Evolutionary conservation across 2,329 filamentous ascomycete genomes (phyloP).

Genomic region (Seiridium unicorne): DNA sequence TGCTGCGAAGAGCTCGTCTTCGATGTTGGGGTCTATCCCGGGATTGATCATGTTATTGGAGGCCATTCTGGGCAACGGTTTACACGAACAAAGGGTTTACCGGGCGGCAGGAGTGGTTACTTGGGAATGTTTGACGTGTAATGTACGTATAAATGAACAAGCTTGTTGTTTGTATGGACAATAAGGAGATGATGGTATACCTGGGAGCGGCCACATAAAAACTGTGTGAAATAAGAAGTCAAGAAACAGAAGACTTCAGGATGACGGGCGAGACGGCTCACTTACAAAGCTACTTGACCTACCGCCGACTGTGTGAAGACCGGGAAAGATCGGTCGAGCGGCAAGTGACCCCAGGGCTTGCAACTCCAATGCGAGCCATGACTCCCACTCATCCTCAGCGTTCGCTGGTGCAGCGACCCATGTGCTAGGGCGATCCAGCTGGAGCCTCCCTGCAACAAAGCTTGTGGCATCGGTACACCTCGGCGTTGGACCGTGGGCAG

Average conservation of each 20-base stretch:
- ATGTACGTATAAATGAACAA: background rate
- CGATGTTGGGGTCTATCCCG: constrained; percentile 53
- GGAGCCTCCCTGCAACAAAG: background rate
- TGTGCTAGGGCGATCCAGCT: background rate
- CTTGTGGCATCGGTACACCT: constrained; percentile 6
- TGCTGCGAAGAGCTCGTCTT: constrained; percentile 69
- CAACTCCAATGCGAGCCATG: background rate
- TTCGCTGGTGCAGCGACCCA: background rate
- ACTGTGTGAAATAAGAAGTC: background rate
- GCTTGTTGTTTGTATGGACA: background rate
- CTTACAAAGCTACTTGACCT: background rate
- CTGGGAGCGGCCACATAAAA: background rate
- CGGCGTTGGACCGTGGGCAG: background rate
- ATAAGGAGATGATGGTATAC: background rate
- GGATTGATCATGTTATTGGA: constrained; percentile 61
- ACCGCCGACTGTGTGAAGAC: constrained; percentile 8
- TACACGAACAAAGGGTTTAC: too few species aligned
- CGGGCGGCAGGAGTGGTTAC: too few species aligned
- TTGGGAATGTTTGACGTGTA: too few species aligned
- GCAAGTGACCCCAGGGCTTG: constrained; percentile 16
- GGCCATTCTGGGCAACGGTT: constrained; percentile 44
- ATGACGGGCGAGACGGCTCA: constrained; percentile 2
- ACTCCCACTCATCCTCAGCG: background rate
- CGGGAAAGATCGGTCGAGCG: constrained; percentile 33
- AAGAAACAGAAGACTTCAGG: background rate